Evolutionary conservation across 2,329 filamentous ascomycete species (phyloP).

Genomic region (Neofusicoccum sp.): DNA sequence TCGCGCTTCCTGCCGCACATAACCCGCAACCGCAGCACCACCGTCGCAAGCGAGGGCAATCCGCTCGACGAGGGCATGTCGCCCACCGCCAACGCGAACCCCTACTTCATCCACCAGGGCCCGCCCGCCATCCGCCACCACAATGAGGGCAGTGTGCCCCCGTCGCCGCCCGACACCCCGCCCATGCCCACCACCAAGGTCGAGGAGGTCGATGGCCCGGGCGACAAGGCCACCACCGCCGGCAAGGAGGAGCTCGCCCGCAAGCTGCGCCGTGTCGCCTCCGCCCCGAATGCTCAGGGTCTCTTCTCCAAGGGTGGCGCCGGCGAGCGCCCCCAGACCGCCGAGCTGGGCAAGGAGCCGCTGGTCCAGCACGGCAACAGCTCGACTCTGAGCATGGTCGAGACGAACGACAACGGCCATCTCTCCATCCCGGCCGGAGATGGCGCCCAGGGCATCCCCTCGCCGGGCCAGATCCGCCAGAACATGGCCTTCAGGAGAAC

Average conservation of each 20-base stretch:
- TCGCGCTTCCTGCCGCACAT: conserved; percentile 87
- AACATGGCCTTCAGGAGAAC: conserved; percentile 82
- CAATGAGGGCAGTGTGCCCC: conserved; percentile 89
- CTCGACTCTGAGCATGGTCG: conserved; percentile 55
- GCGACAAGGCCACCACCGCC: conserved; percentile 67
- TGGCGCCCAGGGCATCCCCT: conserved; percentile 52
- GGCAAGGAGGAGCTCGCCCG: conserved; percentile 93
- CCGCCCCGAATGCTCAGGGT: conserved; percentile 94
- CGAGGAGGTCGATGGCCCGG: conserved; percentile 63
- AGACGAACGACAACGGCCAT: conserved; percentile 35
- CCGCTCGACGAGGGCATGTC: conserved; percentile 84
- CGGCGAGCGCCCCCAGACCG: conserved; percentile 68
- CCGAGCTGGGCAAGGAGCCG: conserved; percentile 82
- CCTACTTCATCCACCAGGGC: conserved; percentile 96
- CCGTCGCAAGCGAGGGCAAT: conserved; percentile 90
- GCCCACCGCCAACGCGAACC: conserved; percentile 91
- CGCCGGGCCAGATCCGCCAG: conserved; percentile 63
- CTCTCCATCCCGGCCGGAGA: conserved; percentile 34
- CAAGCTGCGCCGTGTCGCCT: conserved; percentile 90
- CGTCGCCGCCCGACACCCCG: conserved; percentile 88
- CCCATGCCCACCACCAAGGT: conserved; percentile 61
- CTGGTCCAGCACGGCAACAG: conserved; percentile 58
- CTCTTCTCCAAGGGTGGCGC: conserved; percentile 62
- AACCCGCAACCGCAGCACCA: conserved; percentile 82
- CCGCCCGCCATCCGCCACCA: conserved; percentile 90